phyloP scores from a whole-genome alignment of 805 yeast species.

The Sugiyamaella qingdaonensis region DNA sequence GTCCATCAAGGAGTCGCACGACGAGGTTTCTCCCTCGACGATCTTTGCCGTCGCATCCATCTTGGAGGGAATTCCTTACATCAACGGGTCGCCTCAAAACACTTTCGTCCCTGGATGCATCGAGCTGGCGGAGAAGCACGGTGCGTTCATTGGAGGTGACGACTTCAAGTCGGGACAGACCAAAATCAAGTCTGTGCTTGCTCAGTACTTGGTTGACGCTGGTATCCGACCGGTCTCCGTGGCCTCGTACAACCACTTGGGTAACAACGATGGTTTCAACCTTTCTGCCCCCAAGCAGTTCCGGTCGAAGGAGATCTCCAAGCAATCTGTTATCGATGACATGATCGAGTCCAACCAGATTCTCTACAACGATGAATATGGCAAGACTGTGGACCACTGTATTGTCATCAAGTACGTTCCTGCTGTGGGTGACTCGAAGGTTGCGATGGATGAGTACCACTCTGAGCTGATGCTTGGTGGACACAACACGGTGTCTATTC shows the following conservation, averaged over 20 bases:
- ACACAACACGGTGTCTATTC: conserved; percentile 88
- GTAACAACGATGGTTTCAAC: conserved; percentile 94
- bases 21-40: conserved; percentile 89
- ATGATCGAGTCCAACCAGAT: conserved; percentile 84
- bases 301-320: conserved; percentile 92
- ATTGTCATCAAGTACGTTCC: conserved; percentile 91
- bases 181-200: conserved; percentile 90
- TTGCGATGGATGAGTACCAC: conserved; percentile 98
- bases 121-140: conserved; percentile 76
- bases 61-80: conserved; percentile 82
- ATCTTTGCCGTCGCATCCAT: conserved; percentile 90
- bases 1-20: conserved; percentile 72
- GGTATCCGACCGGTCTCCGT: conserved; percentile 93
- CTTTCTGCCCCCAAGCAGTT: conserved; percentile 88
- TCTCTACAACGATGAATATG: conserved; percentile 74
- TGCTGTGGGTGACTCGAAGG: conserved; percentile 95
- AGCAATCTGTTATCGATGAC: conserved; percentile 89
- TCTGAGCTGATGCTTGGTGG: conserved; percentile 97
- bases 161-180: conserved; percentile 98
- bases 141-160: conserved; percentile 88
- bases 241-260: conserved; percentile 94
- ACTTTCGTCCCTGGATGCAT: conserved; percentile 95
- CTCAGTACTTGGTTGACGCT: conserved; percentile 94
- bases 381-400: conserved; percentile 83
- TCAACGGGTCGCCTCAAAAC: conserved; percentile 96